A percentile compares a stretch with the other conserved stretches of the same genome.
phyloP scores from a whole-genome alignment of 2,329 filamentous ascomycete genomes.

The Ceratocystis albifundus region DNA sequence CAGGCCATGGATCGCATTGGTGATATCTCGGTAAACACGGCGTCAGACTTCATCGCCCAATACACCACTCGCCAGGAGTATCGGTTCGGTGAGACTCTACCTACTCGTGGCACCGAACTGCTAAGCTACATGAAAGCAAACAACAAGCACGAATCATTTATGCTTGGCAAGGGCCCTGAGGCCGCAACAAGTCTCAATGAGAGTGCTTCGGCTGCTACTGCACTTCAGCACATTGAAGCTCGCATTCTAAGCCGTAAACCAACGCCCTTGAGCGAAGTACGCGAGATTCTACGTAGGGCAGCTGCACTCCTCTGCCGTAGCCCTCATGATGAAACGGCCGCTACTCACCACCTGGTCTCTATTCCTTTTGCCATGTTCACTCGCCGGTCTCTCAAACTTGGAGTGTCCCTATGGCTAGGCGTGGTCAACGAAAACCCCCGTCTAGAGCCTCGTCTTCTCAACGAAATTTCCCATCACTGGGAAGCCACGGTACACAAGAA shows the following conservation, averaged over 20 bases:
- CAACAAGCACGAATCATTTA: constrained; percentile 41
- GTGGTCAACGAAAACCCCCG: constrained; percentile 91
- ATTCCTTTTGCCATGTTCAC: constrained; percentile 91
- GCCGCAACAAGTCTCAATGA: constrained; percentile 30
- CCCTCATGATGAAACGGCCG: constrained; percentile 60
- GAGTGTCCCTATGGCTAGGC: constrained; percentile 89
- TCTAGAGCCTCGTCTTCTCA: constrained; percentile 74
- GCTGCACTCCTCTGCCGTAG: constrained; percentile 76
- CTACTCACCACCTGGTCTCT: constrained; percentile 76
- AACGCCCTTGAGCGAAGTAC: constrained; percentile 61
- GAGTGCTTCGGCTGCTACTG: constrained; percentile 48
- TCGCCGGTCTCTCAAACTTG: constrained; percentile 89
- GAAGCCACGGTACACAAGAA: constrained; percentile 68
- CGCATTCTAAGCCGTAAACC: constrained; percentile 57
- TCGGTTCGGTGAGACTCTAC: constrained; percentile 66
- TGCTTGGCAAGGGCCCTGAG: constrained; percentile 37
- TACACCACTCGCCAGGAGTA: constrained; percentile 97
- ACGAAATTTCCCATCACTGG: constrained; percentile 83
- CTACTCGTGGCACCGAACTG: constrained; percentile 56
- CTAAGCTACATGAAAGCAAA: constrained; percentile 42
- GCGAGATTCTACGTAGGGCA: constrained; percentile 71
- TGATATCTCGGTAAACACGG: constrained; percentile 70
- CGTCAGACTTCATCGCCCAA: constrained; percentile 91
- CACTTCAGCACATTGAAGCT: constrained; percentile 61
- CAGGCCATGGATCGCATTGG: constrained; percentile 67